These are phyloP conservation scores for Kazachstania psychrophila DNA, from an alignment of 805 yeast genomes.

Conservation along the genomic window DNA sequence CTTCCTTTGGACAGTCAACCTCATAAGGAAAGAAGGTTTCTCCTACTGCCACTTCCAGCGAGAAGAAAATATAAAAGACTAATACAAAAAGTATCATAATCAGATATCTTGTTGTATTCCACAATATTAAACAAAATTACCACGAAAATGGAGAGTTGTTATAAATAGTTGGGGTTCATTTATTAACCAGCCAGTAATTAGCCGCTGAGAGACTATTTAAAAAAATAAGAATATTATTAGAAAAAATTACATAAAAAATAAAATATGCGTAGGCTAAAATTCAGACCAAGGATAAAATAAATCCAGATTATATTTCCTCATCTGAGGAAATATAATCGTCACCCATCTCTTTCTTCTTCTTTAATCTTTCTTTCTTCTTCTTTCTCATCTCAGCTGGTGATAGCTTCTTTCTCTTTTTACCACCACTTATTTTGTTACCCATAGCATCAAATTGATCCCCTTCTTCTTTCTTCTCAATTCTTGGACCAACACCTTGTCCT, in stretches of 20 bases:
- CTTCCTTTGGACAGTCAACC: conserved; percentile 24
- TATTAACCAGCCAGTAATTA: too few species aligned
- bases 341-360: conserved; percentile 98
- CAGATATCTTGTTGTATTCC: too few species aligned
- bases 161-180: too few species aligned
- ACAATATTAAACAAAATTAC: conserved; percentile 27
- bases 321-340: conserved; percentile 96
- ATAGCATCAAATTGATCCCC: conserved; percentile 97
- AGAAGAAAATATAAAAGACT: too few species aligned
- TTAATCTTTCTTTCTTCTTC: conserved; percentile 99
- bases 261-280: too few species aligned
- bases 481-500: conserved; percentile 99
- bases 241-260: too few species aligned
- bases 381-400: conserved; percentile 96
- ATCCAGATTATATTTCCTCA: too few species aligned
- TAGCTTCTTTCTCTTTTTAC: conserved; percentile 84
- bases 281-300: too few species aligned
- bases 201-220: too few species aligned
- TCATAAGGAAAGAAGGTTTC: conserved; percentile 13
- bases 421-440: conserved; percentile 95
- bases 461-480: conserved; percentile 90
- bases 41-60: neutral
- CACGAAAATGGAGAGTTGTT: too few species aligned
- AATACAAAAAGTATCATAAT: too few species aligned
- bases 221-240: too few species aligned